A percentile compares a stretch with the other conserved stretches of the same genome.
These are phyloP conservation scores for Boletus rubropictus DNA, from an alignment of 768 basidiomycete species.

Conservation along the genomic window DNA sequence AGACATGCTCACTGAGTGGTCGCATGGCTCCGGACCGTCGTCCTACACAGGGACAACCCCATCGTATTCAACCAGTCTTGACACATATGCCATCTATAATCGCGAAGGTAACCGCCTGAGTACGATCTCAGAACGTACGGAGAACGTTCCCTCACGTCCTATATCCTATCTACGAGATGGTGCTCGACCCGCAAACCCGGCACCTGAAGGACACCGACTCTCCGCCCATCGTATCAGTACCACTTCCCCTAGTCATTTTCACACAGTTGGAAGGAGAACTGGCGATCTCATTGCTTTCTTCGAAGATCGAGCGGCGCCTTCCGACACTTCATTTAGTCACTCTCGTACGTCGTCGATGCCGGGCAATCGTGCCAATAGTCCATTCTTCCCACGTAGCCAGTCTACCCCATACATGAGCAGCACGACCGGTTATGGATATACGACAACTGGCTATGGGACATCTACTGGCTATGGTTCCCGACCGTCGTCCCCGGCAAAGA, in stretches of 20 bases:
- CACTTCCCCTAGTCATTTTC: slow-evolving; percentile 36
- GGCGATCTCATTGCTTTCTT: slow-evolving; percentile 74
- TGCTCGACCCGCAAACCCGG: slow-evolving; percentile 33
- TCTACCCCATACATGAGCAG: slow-evolving; percentile 37
- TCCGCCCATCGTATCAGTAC: slow-evolving; percentile 39
- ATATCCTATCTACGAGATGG: slow-evolving; percentile 36
- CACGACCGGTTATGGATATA: slow-evolving; percentile 33
- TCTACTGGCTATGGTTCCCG: slow-evolving; percentile 36
- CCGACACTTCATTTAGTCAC: slow-evolving; percentile 38
- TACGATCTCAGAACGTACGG: slow-evolving; percentile 73
- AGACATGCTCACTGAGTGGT: slow-evolving; percentile 62
- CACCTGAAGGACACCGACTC: slow-evolving; percentile 43
- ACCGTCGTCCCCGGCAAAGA: slow-evolving; percentile 45
- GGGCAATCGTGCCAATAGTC: slow-evolving; percentile 29
- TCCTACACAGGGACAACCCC: slow-evolving; percentile 31
- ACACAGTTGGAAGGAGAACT: slow-evolving; percentile 50
- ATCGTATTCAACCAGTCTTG: slow-evolving; percentile 33
- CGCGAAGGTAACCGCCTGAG: slow-evolving; percentile 53
- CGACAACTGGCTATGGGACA: slow-evolving; percentile 29
- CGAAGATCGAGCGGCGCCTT: slow-evolving; percentile 46
- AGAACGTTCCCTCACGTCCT: slow-evolving; percentile 59
- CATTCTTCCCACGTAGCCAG: slow-evolving; percentile 29
- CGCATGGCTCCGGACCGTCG: slow-evolving; percentile 35
- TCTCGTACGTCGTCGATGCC: slow-evolving; percentile 51
- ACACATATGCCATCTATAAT: slow-evolving; percentile 34